Conservation (phyloP, 257 asterid genomes). For the Primulina eburnea region DNA sequence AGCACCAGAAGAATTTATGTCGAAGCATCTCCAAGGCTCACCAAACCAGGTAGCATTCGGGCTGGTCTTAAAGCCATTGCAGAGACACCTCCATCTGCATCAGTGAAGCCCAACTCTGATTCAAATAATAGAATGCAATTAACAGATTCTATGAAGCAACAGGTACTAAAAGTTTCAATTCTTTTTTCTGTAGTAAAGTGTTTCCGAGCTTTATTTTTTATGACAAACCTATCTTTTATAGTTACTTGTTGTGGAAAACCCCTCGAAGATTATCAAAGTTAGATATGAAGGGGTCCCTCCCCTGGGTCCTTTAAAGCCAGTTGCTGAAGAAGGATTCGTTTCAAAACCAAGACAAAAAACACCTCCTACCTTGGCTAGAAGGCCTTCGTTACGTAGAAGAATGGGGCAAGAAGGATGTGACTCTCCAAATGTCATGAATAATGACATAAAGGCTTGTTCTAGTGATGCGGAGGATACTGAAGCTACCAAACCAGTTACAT, state of each 20-base stretch:
- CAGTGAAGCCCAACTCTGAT: conserved; percentile 43
- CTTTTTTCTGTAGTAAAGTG: conserved; percentile 4
- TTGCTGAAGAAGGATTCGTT: conserved; percentile 53
- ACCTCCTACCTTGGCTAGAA: conserved; percentile 50
- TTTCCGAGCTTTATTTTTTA: conserved; percentile 8
- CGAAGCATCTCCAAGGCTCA: conserved; percentile 62
- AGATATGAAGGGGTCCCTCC: conserved; percentile 64
- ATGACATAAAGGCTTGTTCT: conserved; percentile 29
- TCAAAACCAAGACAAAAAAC: conserved; percentile 53
- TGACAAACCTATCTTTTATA: conserved; percentile 33
- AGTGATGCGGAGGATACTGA: conserved; percentile 40
- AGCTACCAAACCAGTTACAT: conserved; percentile 32
- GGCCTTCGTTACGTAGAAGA: conserved; percentile 54
- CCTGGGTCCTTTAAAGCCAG: conserved; percentile 42
- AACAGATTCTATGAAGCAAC: conserved; percentile 62
- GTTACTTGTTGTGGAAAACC: conserved; percentile 57
- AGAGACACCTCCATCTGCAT: conserved; percentile 41
- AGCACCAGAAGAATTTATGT: conserved; percentile 38
- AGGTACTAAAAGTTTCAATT: conserved; percentile 42
- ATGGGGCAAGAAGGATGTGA: conserved; percentile 43
- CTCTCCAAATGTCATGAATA: conserved; percentile 33
- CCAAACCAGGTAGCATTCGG: conserved; percentile 35
- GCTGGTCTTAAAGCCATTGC: conserved; percentile 39
- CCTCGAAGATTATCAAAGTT: conserved; percentile 62
- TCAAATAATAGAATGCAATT: conserved; percentile 44